A percentile compares a stretch with the other conserved stretches of the same genome.
These are phyloP conservation scores for Pichia kudriavzevii DNA, from an alignment of 1,139 yeast genomes.

Conservation along the genomic window DNA sequence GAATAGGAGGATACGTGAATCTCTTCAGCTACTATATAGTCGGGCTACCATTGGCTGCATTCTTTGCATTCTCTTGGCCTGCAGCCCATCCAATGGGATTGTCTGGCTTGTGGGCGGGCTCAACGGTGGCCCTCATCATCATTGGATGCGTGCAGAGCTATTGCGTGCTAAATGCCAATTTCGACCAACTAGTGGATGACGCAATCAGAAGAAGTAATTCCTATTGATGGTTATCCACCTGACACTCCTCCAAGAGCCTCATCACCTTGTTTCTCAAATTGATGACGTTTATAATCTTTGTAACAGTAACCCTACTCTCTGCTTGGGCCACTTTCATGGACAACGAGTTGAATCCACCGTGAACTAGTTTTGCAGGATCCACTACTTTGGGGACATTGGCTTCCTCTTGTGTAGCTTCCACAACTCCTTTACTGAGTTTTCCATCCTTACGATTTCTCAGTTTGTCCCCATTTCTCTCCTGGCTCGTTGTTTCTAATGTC, in stretches of 20 bases:
- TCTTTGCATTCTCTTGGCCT: slow-evolving; percentile 41
- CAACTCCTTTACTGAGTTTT: neutral
- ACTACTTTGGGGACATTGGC: slow-evolving; percentile 5
- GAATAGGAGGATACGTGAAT: slow-evolving; percentile 51
- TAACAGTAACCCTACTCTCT: slow-evolving; percentile 10
- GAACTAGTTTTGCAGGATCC: slow-evolving; percentile 22
- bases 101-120: slow-evolving; percentile 50
- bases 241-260: slow-evolving; percentile 1
- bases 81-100: slow-evolving; percentile 26
- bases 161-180: slow-evolving; percentile 44
- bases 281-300: slow-evolving; percentile 12
- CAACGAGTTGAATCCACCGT: slow-evolving; percentile 23
- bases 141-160: slow-evolving; percentile 48
- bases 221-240: slow-evolving; percentile 11
- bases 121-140: slow-evolving; percentile 42
- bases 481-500: no score
- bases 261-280: slow-evolving; percentile 9
- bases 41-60: slow-evolving; percentile 45
- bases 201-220: slow-evolving; percentile 35
- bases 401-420: neutral
- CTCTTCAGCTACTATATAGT: slow-evolving; percentile 44
- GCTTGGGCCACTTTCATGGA: slow-evolving; percentile 17
- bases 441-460: neutral
- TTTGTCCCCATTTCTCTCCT: neutral
- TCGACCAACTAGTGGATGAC: slow-evolving; percentile 43